Evolutionary conservation across 2,329 filamentous ascomycete genomes (phyloP).

Genomic region (Mycocentrospora acerina): DNA sequence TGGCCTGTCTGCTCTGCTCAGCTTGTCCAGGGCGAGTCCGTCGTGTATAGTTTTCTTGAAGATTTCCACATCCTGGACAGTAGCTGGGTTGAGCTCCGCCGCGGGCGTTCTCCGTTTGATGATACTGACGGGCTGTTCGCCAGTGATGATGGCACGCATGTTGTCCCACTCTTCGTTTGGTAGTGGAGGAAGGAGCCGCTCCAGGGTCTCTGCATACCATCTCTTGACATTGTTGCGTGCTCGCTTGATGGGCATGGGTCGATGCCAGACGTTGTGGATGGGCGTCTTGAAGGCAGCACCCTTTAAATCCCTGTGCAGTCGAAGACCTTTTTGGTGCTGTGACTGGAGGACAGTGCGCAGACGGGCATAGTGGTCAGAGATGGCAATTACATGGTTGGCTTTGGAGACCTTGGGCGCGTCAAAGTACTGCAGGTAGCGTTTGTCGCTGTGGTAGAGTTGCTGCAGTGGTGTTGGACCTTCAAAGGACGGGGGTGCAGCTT

Average conservation of each 20-base stretch:
- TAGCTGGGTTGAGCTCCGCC: not conserved
- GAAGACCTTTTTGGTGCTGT: constrained; percentile 21
- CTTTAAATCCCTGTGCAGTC: constrained; percentile 27
- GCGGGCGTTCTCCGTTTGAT: constrained; percentile 21
- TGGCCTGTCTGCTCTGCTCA: constrained; percentile 25
- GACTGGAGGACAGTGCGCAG: constrained; percentile 30
- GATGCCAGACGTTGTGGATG: constrained; percentile 49
- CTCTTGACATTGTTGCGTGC: constrained; percentile 46
- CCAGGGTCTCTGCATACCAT: constrained; percentile 49
- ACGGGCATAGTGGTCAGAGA: constrained; percentile 35
- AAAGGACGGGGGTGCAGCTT: not conserved
- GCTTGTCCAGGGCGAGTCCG: constrained; percentile 27
- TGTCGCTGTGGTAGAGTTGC: constrained; percentile 38
- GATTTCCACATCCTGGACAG: constrained; percentile 2
- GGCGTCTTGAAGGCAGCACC: constrained; percentile 37
- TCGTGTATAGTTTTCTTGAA: constrained; percentile 13
- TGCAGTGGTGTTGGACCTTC: constrained; percentile 30
- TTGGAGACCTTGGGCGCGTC: constrained; percentile 23
- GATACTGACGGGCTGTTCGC: constrained; percentile 30
- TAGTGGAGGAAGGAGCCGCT: constrained; percentile 48
- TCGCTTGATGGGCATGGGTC: constrained; percentile 49
- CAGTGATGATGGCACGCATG: constrained; percentile 44
- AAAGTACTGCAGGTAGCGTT: constrained; percentile 32
- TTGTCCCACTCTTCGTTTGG: constrained; percentile 47
- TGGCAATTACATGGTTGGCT: constrained; percentile 19